Evolutionary conservation across 805 yeast species (phyloP), one percentile per base, ranked within the genome.

Genomic region (Groenewaldozyma salmanticensis): DNA sequence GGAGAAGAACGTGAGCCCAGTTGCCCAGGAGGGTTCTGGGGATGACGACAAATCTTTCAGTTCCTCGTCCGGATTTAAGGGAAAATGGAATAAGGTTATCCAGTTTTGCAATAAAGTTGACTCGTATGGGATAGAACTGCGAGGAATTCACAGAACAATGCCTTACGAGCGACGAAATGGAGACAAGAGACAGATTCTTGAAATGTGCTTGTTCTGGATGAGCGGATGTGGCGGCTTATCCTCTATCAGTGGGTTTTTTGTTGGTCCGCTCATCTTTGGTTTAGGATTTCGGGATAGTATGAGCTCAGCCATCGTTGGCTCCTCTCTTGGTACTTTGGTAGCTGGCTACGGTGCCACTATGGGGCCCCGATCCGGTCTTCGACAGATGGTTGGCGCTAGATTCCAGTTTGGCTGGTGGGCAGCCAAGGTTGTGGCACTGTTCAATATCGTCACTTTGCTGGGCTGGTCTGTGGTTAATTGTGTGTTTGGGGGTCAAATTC

Each of bases 381-480:
- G 96, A 53, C 94, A 86, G 55, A 81, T 86, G 87, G 88, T 85
- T 6, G 71, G 83, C 18, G 80, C 87, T 1, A 68, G 94, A 47
- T 84, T 71, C 51, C 64, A 84, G 36, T 86, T 85, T 57, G 96
- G 96, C 1, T 80, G 88, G 77, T 81, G 81, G 79, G 75, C 79
- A 49, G 87, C 86, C 31, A 80, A 81, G 58, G 65, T 84, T 41
- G 81, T 84, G 36, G 78, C 85, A 4, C 58, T 86, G 33, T 74
- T 81, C 31, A 73, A 84, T 35, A 75, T 82, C 43, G 59, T 82
- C 33, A 94, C 95, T 38, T 80, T 81, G 13, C 58, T 83, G 51
- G 95, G 95, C n/a, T 86, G 95, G 95, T 75, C 90, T n/a, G 79
- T 86, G 27, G 87, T 85, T n/a, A 85, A 84, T 56, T 74, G 82